phyloP scores from a whole-genome alignment of 495 filamentous ascomycete species.

The Penicillium longicatenatum region DNA sequence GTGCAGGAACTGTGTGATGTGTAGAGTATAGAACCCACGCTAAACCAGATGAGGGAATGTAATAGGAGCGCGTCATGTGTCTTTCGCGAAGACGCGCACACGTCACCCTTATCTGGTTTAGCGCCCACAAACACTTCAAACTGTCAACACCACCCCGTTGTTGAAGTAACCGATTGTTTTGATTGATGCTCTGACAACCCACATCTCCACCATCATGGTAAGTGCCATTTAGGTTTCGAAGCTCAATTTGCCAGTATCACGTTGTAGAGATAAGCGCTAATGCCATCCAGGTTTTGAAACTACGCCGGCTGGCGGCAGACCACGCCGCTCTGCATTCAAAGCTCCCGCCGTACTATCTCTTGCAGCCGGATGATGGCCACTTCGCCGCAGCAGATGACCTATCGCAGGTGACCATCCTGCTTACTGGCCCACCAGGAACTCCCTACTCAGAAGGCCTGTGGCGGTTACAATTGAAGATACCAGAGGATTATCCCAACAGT shows the following conservation, averaged over 20 bases:
- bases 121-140: conserved; percentile 19
- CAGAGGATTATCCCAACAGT: conserved; percentile 61
- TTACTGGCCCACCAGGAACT: conserved; percentile 64
- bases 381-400: conserved; percentile 54
- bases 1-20: not conserved
- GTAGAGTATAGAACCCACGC: not conserved
- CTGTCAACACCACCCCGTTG: conserved; percentile 15
- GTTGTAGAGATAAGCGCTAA: conserved; percentile 13
- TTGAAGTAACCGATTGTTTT: conserved; percentile 32
- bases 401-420: conserved; percentile 58
- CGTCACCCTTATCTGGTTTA: conserved; percentile 23
- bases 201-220: conserved; percentile 18
- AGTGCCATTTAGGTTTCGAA: conserved; percentile 8
- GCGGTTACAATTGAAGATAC: conserved; percentile 64
- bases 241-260: not conserved
- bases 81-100: conserved; percentile 14
- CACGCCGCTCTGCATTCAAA: conserved; percentile 60
- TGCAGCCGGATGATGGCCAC: conserved; percentile 42
- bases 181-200: conserved; percentile 13
- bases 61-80: conserved; percentile 20
- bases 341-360: conserved; percentile 69
- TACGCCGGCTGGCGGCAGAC: conserved; percentile 67
- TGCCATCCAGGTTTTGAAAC: conserved; percentile 41
- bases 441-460: conserved; percentile 63
- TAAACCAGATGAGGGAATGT: conserved; percentile 16